Evolutionary conservation across 768 basidiomycete genomes (phyloP).

Genomic region (Mycena epipterygia): DNA sequence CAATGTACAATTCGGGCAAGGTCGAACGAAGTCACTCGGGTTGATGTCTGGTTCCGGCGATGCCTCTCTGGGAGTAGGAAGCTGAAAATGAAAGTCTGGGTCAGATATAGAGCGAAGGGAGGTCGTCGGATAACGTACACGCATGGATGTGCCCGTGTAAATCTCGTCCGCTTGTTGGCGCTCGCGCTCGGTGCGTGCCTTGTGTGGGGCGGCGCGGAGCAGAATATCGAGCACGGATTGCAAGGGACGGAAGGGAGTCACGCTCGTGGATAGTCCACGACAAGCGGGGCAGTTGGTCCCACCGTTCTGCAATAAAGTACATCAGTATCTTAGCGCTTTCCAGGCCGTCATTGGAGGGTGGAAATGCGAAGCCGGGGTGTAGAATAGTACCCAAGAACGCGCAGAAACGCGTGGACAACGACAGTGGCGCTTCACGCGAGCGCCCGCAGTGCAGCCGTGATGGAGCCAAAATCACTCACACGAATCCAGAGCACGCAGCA

Average conservation of each 20-base stretch:
- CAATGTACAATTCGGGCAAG: conserved; percentile 82
- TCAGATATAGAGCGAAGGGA: conserved; percentile 25
- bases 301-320: conserved; percentile 69
- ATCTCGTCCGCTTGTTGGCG: conserved; percentile 87
- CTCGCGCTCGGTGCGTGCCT: conserved; percentile 76
- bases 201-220: conserved; percentile 78
- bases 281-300: conserved; percentile 90
- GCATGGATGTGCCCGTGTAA: conserved; percentile 75
- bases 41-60: conserved; percentile 84
- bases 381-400: background rate
- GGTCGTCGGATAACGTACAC: conserved; percentile 58
- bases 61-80: conserved; percentile 80
- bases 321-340: conserved; percentile 26
- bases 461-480: conserved; percentile 62
- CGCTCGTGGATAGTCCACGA: conserved; percentile 75
- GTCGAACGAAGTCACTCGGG: conserved; percentile 76
- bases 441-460: background rate
- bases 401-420: conserved; percentile 23
- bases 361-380: background rate
- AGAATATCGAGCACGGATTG: conserved; percentile 81
- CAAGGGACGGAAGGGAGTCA: conserved; percentile 79
- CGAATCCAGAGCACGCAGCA: conserved; percentile 88
- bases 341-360: background rate
- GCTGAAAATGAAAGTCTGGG: conserved; percentile 53
- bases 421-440: background rate